phyloP scores from a whole-genome alignment of 208 protist genomes.

The Leishmania martiniquensis region DNA sequence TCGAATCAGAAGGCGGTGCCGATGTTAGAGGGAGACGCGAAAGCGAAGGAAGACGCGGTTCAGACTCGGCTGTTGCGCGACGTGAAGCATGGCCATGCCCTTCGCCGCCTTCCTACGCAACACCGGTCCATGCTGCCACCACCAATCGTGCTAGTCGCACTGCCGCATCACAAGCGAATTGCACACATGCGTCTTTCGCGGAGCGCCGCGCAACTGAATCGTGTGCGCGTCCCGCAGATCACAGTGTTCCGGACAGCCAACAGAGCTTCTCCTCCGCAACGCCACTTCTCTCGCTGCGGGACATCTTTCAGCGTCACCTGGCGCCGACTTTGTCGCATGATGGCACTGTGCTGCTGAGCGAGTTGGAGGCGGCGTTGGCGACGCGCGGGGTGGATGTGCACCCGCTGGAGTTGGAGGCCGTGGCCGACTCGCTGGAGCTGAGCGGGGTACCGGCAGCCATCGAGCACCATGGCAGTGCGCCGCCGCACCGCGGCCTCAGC shows the following conservation, averaged over 20 bases:
- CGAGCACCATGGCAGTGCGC: neutral
- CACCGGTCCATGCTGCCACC: neutral
- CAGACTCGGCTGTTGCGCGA: neutral
- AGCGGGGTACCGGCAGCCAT: neutral
- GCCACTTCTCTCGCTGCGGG: slow-evolving; percentile 30
- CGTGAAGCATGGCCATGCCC: neutral
- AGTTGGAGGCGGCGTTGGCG: slow-evolving; percentile 34
- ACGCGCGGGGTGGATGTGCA: slow-evolving; percentile 34
- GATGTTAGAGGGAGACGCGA: neutral
- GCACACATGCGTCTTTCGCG: neutral
- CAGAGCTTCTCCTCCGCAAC: neutral
- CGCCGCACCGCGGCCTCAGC: neutral
- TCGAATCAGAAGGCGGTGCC: neutral
- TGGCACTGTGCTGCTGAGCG: slow-evolving; percentile 37
- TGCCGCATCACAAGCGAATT: neutral
- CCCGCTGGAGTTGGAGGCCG: slow-evolving; percentile 57
- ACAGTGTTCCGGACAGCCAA: neutral
- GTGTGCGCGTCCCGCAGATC: neutral
- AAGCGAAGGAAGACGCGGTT: neutral
- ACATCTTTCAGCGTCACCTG: slow-evolving; percentile 24
- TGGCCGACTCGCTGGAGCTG: slow-evolving; percentile 65
- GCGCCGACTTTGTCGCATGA: slow-evolving; percentile 5
- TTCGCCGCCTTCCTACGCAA: neutral
- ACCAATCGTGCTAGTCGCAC: neutral
- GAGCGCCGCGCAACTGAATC: neutral